Evolutionary conservation across 2,329 filamentous ascomycete species (phyloP).

Genomic region (Truncatella angustata): DNA sequence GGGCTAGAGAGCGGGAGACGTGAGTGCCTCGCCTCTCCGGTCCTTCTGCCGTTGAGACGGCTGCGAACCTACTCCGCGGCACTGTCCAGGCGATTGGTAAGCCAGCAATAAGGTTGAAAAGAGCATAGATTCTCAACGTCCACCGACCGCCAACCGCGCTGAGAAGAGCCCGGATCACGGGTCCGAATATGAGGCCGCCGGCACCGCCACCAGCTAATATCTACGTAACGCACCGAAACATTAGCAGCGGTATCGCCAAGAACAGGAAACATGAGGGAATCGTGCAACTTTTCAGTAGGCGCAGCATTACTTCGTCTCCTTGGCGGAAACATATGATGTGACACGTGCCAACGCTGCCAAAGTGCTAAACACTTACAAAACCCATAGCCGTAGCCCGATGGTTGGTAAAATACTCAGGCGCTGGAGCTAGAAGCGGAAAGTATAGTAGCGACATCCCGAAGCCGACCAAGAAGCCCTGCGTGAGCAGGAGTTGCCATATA

Average conservation of each 20-base stretch:
- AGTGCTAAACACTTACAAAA: constrained; percentile 35
- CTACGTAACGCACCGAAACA: constrained; percentile 8
- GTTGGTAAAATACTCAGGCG: constrained; percentile 48
- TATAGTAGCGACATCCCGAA: constrained; percentile 42
- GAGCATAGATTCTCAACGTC: constrained; percentile 39
- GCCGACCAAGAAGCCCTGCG: constrained; percentile 42
- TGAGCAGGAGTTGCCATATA: constrained; percentile 40
- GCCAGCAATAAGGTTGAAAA: constrained; percentile 35
- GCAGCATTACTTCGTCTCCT: no score
- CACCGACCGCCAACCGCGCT: constrained; percentile 39
- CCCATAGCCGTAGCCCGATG: constrained; percentile 45
- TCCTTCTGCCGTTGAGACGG: constrained; percentile 15
- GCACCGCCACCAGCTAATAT: constrained; percentile 40
- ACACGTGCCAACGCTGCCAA: no score
- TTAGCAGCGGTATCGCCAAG: constrained; percentile 6
- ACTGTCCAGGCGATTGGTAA: constrained; percentile 38
- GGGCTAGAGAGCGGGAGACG: constrained; percentile 35
- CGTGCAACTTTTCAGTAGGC: not conserved
- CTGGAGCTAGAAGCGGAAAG: constrained; percentile 41
- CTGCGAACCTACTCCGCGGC: constrained; percentile 35
- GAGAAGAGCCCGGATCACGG: constrained; percentile 38
- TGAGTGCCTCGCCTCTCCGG: constrained; percentile 31
- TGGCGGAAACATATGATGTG: no score
- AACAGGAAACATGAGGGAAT: not conserved
- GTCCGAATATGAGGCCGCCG: constrained; percentile 41